Base-by-base conservation (phyloP, 1,139 yeast species). In the Pichia sp. region DNA sequence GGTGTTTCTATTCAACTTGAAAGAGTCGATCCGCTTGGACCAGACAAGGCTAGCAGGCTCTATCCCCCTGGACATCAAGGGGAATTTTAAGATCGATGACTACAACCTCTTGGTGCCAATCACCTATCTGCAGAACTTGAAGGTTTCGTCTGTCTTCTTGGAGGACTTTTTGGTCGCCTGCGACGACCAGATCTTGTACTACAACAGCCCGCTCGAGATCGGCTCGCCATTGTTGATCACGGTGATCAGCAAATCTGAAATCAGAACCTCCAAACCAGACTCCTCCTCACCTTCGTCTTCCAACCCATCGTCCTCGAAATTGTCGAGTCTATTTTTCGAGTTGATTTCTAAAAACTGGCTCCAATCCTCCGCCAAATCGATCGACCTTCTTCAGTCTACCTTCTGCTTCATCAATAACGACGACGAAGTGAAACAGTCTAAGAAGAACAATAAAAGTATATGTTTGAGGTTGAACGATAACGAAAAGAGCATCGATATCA, bases 301-400 rank as follows among this genome's bases (percentile, higher is more conserved):
- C n/a, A n/a, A n/a, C n/a, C n/a, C n/a, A n/a, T n/a, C n/a, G n/a
- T n/a, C 37, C 18, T 34, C 37, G 9, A 48, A 44, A 13, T 18
- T 48, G 21, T 37, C 39, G 13, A 48, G 18, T 13, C 6, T 44
- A 31, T 37, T 75, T 54, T 74, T 76, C 58, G 79, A 76, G 55
- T 55, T 57, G 1, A 69, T 76, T 60, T 78, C 80, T 0, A 57
- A 61, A 30, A 63, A 62, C 12, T 76, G 80, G 81, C 62, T 71
- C 9, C 60, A 65, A 34, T 65, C 64, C 9, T 58, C 69, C 12
- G 64, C 66, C 18, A 67, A 46, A 10, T 28, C 71, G 48, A 65
- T 65, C 10, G 68, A 69, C 36, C 65, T 77, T 41, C 52, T 75
- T 1, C 69, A 70, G 44, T 74, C 79, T 0, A 64, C 67, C 0